These are phyloP conservation scores for Verticillium isaacii DNA, from an alignment of 2,329 filamentous ascomycete genomes.

Conservation along the genomic window DNA sequence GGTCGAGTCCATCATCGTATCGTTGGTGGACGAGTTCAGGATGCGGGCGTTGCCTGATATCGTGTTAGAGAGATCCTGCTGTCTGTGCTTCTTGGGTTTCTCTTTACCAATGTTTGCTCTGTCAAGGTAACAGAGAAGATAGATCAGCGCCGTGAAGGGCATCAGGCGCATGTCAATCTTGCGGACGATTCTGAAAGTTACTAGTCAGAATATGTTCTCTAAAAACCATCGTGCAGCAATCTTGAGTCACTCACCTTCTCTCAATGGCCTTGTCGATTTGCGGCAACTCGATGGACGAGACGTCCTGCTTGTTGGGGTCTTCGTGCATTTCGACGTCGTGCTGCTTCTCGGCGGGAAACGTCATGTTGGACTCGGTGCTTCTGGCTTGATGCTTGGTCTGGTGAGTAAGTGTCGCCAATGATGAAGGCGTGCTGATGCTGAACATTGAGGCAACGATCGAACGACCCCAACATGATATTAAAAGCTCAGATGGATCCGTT, in stretches of 20 bases:
- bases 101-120: conserved; percentile 60
- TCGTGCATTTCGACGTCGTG: not conserved
- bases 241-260: not conserved
- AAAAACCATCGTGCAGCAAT: too few species aligned
- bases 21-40: conserved; percentile 52
- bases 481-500: not conserved
- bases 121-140: conserved; percentile 65
- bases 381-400: not conserved
- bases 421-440: not conserved
- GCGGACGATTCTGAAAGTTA: conserved; percentile 29
- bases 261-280: not conserved
- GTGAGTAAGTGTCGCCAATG: not conserved
- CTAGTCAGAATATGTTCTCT: not conserved
- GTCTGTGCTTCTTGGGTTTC: not conserved
- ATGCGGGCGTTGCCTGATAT: conserved; percentile 54
- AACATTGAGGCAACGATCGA: not conserved
- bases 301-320: not conserved
- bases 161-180: conserved; percentile 61
- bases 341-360: not conserved
- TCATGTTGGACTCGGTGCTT: not conserved
- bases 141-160: conserved; percentile 55
- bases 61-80: not conserved
- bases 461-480: too few species aligned
- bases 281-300: not conserved
- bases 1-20: conserved; percentile 60